Percentiles rank a stretch among this genome's conserved stretches.
These are phyloP conservation scores for Mortierella sp. DNA, from an alignment of 371 early-diverging fungal species.

Conservation along the genomic window DNA sequence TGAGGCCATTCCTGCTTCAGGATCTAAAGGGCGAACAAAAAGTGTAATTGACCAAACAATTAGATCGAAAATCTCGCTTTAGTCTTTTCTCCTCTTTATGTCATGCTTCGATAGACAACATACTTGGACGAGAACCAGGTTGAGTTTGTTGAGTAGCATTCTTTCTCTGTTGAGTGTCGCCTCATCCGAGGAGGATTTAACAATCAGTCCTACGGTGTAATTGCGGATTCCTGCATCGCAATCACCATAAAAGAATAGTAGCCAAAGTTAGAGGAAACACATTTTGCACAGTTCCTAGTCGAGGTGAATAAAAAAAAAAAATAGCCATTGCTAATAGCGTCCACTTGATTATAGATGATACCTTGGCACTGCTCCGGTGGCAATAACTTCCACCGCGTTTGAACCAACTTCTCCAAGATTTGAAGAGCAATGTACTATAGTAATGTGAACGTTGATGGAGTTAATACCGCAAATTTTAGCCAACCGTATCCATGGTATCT, in stretches of 20 bases:
- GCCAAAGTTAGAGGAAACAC: no score
- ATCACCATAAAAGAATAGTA: neutral
- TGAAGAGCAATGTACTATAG: constrained; percentile 95
- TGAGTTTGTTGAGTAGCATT: constrained; percentile 89
- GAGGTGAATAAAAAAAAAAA: no score
- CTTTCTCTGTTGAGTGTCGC: constrained; percentile 74
- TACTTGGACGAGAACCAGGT: constrained; percentile 96
- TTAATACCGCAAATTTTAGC: neutral
- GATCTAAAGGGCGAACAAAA: constrained; percentile 69
- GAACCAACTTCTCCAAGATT: constrained; percentile 96
- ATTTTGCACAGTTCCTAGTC: no score
- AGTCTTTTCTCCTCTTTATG: no score
- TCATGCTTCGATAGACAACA: neutral
- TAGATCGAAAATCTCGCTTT: no score
- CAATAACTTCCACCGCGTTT: constrained; percentile 97
- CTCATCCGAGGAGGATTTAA: constrained; percentile 90
- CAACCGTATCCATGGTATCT: neutral
- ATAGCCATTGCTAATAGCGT: no score
- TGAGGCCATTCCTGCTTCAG: constrained; percentile 99
- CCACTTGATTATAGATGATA: constrained; percentile 27
- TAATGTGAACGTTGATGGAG: neutral
- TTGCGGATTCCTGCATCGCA: constrained; percentile 86
- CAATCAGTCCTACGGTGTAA: constrained; percentile 91
- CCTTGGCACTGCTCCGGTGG: constrained; percentile 92
- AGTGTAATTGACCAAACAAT: no score